These are phyloP conservation scores for Desmodesmus armatus DNA, from an alignment of 139 green algal genomes.

Conservation along the genomic window DNA sequence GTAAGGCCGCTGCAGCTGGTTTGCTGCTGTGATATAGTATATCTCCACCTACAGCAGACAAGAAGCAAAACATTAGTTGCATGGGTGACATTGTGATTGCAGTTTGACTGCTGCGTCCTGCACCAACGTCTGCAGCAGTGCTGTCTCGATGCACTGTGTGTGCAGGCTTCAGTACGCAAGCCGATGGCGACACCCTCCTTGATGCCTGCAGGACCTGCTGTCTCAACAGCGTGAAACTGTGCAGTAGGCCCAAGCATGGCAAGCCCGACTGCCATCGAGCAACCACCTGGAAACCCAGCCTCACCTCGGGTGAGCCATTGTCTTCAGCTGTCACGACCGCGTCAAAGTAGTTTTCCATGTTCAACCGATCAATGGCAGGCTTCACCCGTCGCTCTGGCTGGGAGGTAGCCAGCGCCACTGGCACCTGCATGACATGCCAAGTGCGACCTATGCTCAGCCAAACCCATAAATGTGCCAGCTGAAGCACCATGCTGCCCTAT, in stretches of 20 bases:
- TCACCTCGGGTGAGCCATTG: not conserved
- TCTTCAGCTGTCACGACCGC: constrained; percentile 80
- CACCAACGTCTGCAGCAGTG: no score
- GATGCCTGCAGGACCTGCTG: not conserved
- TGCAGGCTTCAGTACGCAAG: not conserved
- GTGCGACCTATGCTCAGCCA: not conserved
- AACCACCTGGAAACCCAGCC: not conserved
- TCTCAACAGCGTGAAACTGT: no score
- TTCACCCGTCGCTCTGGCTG: constrained; percentile 61
- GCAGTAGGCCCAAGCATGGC: not conserved
- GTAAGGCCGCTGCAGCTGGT: constrained; percentile 82
- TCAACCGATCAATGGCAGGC: constrained; percentile 58
- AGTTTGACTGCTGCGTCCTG: no score
- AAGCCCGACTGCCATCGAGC: not conserved
- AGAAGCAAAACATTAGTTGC: no score
- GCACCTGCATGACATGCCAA: constrained; percentile 65
- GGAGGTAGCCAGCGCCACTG: constrained; percentile 81
- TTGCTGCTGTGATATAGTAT: constrained; percentile 80
- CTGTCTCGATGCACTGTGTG: no score
- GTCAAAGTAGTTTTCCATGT: constrained; percentile 76
- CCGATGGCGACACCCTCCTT: not conserved
- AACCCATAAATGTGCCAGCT: not conserved
- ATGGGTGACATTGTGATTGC: no score
- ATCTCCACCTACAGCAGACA: constrained; percentile 64
- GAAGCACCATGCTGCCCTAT: not conserved